Evolutionary conservation across 345 rosid species (phyloP).

Genomic region (Bruguiera parviflora): DNA sequence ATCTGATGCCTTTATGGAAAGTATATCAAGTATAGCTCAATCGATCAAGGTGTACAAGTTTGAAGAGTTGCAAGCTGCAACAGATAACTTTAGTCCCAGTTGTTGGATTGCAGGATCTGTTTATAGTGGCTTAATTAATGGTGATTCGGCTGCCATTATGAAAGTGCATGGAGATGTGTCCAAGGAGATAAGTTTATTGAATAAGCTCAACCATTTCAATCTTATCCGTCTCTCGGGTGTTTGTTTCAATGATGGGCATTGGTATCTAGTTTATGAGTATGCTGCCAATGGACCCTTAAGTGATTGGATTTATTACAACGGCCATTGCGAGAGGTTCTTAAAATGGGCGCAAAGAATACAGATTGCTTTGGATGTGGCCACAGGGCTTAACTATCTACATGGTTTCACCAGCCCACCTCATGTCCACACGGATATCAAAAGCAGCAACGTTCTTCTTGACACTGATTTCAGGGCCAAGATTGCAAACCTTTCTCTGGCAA

Average conservation of each 20-base stretch:
- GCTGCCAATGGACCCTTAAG: conserved; percentile 65
- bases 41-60: conserved; percentile 57
- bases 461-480: conserved; percentile 55
- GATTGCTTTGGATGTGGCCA: conserved; percentile 65
- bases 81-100: conserved; percentile 54
- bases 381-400: conserved; percentile 78
- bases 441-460: conserved; percentile 49
- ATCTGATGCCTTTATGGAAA: conserved; percentile 37
- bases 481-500: conserved; percentile 45
- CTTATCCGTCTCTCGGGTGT: conserved; percentile 68
- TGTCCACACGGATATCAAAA: conserved; percentile 49
- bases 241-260: conserved; percentile 57
- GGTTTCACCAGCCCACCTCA: conserved; percentile 53
- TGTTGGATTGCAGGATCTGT: conserved; percentile 54
- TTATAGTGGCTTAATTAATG: conserved; percentile 55
- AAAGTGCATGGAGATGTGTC: conserved; percentile 62
- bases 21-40: conserved; percentile 46
- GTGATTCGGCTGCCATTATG: conserved; percentile 73
- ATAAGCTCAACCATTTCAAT: conserved; percentile 63
- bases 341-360: conserved; percentile 57
- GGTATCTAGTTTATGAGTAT: conserved; percentile 76
- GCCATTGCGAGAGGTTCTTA: conserved; percentile 32
- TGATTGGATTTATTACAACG: conserved; percentile 51
- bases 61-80: conserved; percentile 57
- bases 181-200: conserved; percentile 57